Evolutionary conservation across 257 asterid genomes (phyloP), one percentile per base, ranked within the genome.

Genomic region (Catharanthus roseus): DNA sequence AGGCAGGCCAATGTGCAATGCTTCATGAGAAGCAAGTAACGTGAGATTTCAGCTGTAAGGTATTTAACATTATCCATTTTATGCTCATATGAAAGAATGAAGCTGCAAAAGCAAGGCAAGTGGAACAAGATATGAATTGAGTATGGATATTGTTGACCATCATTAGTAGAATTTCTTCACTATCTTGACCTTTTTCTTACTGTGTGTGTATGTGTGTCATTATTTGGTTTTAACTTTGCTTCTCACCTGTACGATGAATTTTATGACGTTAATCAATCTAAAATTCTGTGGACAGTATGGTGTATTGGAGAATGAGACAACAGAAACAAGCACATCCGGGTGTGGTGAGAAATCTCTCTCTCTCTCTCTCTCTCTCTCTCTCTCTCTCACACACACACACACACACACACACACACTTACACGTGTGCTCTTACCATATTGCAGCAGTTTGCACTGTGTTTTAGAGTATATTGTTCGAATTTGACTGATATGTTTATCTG

Each of bases 261-360:
- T 70, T 75, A 67, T 82, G 78, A 74, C 75, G 67, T 60, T 15
- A 67, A 51, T 53, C 70, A 71, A 71, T 74, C 80, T 50, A 75
- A 68, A 77, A 76, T 77, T 79, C 79, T 82, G 72, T 84, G 76
- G 74, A 80, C 96, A 93, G 97, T 61, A 88, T 61, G 99, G 99
- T 45, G 90, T 93, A 82, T 79, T 89, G 89, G 91, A 80, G 80
- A 80, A 86, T n/a, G 97, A 93, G 89, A 89, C 88, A 72, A 89
- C 96, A 0, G 97, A 93, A 85, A 93, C 99, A 69, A 93, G 97
- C 87, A 93, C 99, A 65, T 91, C 99, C 73, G 92, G 97, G 39
- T 93, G 99, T 75, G 99, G 99, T 91, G 80, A 70, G 86, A 73
- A 65, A 45, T 76, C 69, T 68, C 70, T 72, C 68, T 28, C 74